Conservation (phyloP, 768 basidiomycete genomes). For the Trametes cingulata region DNA sequence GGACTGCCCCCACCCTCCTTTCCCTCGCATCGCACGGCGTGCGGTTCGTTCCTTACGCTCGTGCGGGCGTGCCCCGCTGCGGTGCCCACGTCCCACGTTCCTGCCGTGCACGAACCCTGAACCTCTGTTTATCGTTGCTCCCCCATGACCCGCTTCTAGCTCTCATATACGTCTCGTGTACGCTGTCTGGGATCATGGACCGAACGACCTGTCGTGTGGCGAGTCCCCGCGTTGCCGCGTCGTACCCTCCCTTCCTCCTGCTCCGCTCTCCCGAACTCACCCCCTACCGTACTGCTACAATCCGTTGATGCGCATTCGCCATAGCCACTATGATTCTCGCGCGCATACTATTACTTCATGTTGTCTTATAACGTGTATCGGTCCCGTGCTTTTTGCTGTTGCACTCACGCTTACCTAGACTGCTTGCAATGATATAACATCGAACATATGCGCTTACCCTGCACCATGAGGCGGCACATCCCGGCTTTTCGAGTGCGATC, state of each 20-base stretch:
- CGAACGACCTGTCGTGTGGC: neutral
- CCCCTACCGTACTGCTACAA: neutral
- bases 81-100: conserved; percentile 12
- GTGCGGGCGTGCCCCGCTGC: conserved; percentile 2
- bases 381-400: conserved; percentile 3
- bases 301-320: neutral
- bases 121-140: neutral
- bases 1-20: conserved; percentile 16
- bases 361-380: conserved; percentile 8
- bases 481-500: neutral
- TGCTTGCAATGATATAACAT: neutral
- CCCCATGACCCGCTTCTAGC: neutral
- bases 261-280: neutral
- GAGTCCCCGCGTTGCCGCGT: neutral
- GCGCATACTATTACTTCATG: neutral
- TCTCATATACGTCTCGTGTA: conserved; percentile 2
- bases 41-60: conserved; percentile 12
- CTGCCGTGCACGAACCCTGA: conserved; percentile 17
- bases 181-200: conserved; percentile 9
- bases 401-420: conserved; percentile 15
- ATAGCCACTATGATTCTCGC: neutral
- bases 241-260: neutral
- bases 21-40: conserved; percentile 13
- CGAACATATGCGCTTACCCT: neutral
- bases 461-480: no score